Base-by-base conservation (phyloP, 2,329 filamentous ascomycete genomes). In the Colletotrichum sp. region DNA sequence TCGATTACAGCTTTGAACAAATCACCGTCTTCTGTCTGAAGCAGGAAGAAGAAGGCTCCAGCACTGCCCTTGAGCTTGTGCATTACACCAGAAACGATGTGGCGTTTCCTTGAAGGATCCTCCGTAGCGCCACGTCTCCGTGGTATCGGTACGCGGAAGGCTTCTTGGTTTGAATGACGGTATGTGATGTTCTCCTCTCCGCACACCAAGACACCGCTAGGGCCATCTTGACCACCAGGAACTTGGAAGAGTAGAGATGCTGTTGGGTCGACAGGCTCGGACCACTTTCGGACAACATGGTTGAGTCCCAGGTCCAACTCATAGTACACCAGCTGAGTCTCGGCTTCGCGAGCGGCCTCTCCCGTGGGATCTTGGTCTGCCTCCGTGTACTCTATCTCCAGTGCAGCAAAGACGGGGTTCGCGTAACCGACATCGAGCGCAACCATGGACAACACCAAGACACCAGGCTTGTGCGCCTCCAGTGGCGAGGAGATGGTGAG, bases 11-110 rank as follows among this genome's bases (percentile, higher is more conserved):
- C 91, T 83, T 98, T 98, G 90, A 99, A 98, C 8, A 99, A 88
- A 83, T 99, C 97, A n/a, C 97, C 97, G 83, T 99, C 97, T 73
- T 99, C 97, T 1, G 95, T 96, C 83, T 99, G 97, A 1, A 99
- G 87, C 4, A 99, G 91, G 83, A 98, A 98, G 88, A 99, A 99
- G 87, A 99, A 99, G 3, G 96, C 96, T 32, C 96, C 96, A 8
- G 89, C 89, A 75, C 89, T 93, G 76, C 92, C 92, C 80, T 97
- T 96, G 83, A 98, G 93, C 84, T 97, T 98, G 86, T 99, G 97
- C 93, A 98, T 96, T n/a, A 98, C 96, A 66, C 97, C 97, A 4
- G 95, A 91, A 3, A 96, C 93, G 75, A 99, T 97, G 36, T 89
- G 93, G 32, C 97, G 93, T 84, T 98, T 98, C 75, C 97, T 91